A percentile compares a stretch with the other conserved stretches of the same genome.
Evolutionary conservation across 2,329 filamentous ascomycete genomes (phyloP).

Genomic region (Colletotrichum falcatum): DNA sequence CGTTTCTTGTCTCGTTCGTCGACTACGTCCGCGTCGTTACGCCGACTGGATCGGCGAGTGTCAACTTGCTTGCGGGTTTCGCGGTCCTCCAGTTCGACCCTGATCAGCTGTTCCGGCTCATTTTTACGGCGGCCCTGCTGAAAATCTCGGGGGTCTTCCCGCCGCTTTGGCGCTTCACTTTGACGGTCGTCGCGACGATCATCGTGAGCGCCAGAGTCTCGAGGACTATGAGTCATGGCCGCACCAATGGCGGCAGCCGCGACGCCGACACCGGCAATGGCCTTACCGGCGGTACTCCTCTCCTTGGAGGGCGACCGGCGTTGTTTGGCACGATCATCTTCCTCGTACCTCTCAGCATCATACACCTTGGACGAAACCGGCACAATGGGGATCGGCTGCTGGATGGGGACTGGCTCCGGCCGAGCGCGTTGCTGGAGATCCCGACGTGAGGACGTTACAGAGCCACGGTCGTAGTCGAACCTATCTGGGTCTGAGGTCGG

Average conservation of each 20-base stretch:
- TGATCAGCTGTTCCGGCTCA: constrained; percentile 42
- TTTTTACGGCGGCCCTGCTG: constrained; percentile 46
- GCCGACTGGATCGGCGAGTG: constrained; percentile 44
- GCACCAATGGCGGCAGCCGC: constrained; percentile 64
- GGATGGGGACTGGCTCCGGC: constrained; percentile 75
- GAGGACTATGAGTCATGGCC: constrained; percentile 55
- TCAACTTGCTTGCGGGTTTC: constrained; percentile 49
- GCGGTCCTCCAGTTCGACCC: constrained; percentile 41
- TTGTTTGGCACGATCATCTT: constrained; percentile 50
- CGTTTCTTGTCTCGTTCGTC: constrained; percentile 45
- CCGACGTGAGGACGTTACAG: constrained; percentile 58
- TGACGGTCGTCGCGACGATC: constrained; percentile 43
- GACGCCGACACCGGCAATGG: constrained; percentile 61
- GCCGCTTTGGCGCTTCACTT: constrained; percentile 21
- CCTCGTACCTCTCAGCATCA: constrained; percentile 59
- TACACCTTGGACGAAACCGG: constrained; percentile 79
- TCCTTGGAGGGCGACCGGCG: constrained; percentile 51
- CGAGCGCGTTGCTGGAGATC: constrained; percentile 57
- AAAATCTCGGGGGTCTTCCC: constrained; percentile 43
- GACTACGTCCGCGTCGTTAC: constrained; percentile 38
- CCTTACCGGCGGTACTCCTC: constrained; percentile 56
- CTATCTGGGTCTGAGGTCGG: constrained; percentile 73
- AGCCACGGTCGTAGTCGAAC: constrained; percentile 69
- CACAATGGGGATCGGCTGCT: constrained; percentile 84
- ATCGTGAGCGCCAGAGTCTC: constrained; percentile 44